Conservation (phyloP, 345 rosid genomes). For the Arabidopsis suecica region DNA sequence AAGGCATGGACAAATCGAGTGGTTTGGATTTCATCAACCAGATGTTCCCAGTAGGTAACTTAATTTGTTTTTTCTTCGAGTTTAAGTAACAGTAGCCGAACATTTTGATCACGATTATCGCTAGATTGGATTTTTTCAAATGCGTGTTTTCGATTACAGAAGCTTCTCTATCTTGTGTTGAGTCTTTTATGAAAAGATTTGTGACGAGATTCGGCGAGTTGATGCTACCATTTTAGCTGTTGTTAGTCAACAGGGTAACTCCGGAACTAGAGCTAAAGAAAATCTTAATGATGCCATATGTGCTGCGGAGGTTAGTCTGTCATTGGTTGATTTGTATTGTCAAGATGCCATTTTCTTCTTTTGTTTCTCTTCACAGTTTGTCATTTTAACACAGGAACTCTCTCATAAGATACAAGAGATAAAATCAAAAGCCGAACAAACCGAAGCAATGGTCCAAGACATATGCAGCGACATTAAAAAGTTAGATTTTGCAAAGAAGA, state of each 20-base stretch:
- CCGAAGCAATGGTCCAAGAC: constrained; percentile 94
- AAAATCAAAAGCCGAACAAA: constrained; percentile 90
- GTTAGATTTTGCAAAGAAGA: constrained; percentile 96
- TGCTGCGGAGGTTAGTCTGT: constrained; percentile 80
- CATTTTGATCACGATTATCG: too few relatives aligned
- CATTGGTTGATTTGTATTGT: constrained; percentile 14
- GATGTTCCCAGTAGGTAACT: too few relatives aligned
- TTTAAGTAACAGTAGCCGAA: too few relatives aligned
- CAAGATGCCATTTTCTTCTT: not conserved
- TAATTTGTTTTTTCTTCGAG: too few relatives aligned
- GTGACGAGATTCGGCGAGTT: constrained; percentile 68
- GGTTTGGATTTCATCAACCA: too few relatives aligned
- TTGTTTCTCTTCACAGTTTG: not conserved
- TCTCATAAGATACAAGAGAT: constrained; percentile 89
- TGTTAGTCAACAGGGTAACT: constrained; percentile 67
- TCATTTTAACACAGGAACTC: constrained; percentile 62
- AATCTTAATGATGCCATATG: constrained; percentile 92
- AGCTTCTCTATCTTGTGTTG: constrained; percentile 70
- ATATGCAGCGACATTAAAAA: constrained; percentile 95
- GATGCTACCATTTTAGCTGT: constrained; percentile 77
- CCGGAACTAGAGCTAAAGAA: constrained; percentile 95
- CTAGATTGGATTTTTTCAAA: not conserved
- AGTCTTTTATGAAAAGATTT: constrained; percentile 59
- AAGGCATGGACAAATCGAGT: too few relatives aligned
- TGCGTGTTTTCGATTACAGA: constrained; percentile 48